A percentile compares a stretch with the other conserved stretches of the same genome.
Evolutionary conservation across 164 flowering plant species (phyloP).

Genomic region (Magnolia changhungtana): DNA sequence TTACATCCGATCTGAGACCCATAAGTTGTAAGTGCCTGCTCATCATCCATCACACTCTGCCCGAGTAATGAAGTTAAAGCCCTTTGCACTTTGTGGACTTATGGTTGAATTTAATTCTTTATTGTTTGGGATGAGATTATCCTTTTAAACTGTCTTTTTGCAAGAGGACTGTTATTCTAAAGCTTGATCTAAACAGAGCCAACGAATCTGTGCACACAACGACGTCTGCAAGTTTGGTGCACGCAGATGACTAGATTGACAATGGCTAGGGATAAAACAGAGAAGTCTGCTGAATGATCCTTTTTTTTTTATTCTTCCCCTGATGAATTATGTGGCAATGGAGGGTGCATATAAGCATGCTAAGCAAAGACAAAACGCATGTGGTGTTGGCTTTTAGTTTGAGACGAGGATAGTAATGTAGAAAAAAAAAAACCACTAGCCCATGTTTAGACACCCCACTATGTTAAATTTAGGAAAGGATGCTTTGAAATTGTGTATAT

Average conservation of each 20-base stretch:
- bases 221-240: neutral
- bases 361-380: neutral
- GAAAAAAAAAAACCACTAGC: neutral
- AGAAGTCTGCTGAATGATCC: neutral
- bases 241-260: no score
- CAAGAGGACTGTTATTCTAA: neutral
- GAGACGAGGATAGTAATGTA: neutral
- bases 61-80: neutral
- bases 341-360: neutral
- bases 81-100: no score
- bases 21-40: neutral
- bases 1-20: no score
- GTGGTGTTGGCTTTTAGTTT: neutral
- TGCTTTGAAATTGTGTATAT: neutral
- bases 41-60: neutral
- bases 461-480: neutral
- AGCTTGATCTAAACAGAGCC: neutral
- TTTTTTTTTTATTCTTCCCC: no score
- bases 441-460: neutral
- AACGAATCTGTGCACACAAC: neutral
- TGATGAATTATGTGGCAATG: neutral
- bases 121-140: neutral
- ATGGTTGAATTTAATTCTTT: neutral
- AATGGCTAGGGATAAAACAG: neutral
- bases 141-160: neutral